These are phyloP conservation scores for Oleoguttula mirabilis DNA, from an alignment of 495 filamentous ascomycete genomes.

Conservation along the genomic window DNA sequence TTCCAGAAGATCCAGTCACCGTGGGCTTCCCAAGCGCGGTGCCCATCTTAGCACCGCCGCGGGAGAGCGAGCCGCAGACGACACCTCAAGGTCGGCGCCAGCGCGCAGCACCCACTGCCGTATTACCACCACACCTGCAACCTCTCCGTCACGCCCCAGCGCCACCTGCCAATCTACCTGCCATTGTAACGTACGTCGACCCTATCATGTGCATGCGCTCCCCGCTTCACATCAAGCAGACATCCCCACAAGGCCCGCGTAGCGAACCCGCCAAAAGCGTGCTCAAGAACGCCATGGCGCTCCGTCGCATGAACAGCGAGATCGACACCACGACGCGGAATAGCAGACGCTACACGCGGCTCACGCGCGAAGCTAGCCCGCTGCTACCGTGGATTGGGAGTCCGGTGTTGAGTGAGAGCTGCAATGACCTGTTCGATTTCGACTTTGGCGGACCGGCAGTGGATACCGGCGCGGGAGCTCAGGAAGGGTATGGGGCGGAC, in stretches of 20 bases:
- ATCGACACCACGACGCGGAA: slow-evolving; percentile 11
- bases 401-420: slow-evolving; percentile 1
- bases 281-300: slow-evolving; percentile 19
- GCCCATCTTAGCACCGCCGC: slow-evolving; percentile 9
- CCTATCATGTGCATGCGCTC: no score
- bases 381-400: slow-evolving; percentile 21
- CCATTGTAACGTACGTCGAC: no score
- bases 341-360: slow-evolving; percentile 21
- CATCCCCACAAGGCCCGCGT: slow-evolving; percentile 18
- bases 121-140: no score
- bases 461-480: neutral
- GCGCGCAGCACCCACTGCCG: no score
- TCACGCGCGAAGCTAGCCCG: slow-evolving; percentile 26
- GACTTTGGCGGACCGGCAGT: slow-evolving; percentile 8
- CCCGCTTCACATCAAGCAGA: no score
- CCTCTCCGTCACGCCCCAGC: no score
- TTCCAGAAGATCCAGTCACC: slow-evolving; percentile 3
- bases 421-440: slow-evolving; percentile 13
- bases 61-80: no score
- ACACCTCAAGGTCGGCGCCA: no score
- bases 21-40: slow-evolving; percentile 7
- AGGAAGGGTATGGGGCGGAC: neutral
- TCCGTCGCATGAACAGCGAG: slow-evolving; percentile 30
- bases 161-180: no score
- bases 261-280: slow-evolving; percentile 20